phyloP scores from a whole-genome alignment of 1,284 basidiomycete genomes.

The Naganishia albida region DNA sequence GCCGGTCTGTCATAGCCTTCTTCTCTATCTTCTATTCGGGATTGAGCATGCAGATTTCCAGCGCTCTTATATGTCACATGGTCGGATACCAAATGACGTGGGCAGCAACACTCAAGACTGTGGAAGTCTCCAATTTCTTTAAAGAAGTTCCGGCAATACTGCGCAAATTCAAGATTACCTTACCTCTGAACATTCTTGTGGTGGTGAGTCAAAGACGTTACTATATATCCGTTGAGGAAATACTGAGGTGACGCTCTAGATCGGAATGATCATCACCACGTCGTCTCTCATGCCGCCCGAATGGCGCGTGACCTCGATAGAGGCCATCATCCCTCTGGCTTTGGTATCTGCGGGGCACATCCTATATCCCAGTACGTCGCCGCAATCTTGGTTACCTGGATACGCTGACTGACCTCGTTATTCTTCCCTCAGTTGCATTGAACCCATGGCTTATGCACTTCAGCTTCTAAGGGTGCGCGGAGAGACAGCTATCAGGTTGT shows the following conservation, averaged over 20 bases:
- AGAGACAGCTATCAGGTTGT: no score
- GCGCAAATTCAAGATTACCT: constrained; percentile 68
- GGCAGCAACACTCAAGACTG: constrained; percentile 59
- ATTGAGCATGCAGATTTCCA: constrained; percentile 69
- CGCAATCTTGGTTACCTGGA: not conserved
- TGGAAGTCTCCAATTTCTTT: constrained; percentile 61
- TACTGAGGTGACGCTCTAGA: constrained; percentile 51
- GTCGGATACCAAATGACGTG: constrained; percentile 82
- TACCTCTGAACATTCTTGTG: constrained; percentile 61
- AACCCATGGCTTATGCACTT: constrained; percentile 31
- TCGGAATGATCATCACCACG: constrained; percentile 46
- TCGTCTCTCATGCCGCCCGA: constrained; percentile 38
- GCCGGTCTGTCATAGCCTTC: constrained; percentile 36
- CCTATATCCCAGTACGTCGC: constrained; percentile 37
- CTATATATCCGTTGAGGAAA: not conserved
- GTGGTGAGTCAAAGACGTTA: constrained; percentile 48
- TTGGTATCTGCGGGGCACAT: constrained; percentile 40
- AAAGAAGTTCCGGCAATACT: constrained; percentile 78
- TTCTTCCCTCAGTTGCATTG: not conserved
- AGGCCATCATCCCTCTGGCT: constrained; percentile 43
- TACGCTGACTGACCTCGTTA: not conserved
- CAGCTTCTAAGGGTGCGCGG: constrained; percentile 21
- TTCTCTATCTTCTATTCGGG: constrained; percentile 85
- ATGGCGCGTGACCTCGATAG: constrained; percentile 39
- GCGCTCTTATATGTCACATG: constrained; percentile 72